A percentile compares a stretch with the other conserved stretches of the same genome.
Evolutionary conservation across 148 eudicot genomes (phyloP).

Genomic region (Pharnaceum exiguum): DNA sequence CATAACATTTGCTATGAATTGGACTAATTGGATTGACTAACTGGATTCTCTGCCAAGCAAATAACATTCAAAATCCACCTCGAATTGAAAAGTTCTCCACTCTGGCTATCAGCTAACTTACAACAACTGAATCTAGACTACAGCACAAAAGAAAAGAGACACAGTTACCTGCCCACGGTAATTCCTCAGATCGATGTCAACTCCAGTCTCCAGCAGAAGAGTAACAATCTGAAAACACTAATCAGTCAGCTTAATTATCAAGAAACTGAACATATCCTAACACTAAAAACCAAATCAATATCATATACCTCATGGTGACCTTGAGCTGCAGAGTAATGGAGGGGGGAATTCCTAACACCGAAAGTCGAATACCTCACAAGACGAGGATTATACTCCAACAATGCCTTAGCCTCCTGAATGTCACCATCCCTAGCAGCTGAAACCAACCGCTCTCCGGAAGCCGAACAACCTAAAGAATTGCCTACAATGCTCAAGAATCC

Average conservation of each 20-base stretch:
- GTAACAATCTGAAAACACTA: slow-evolving; percentile 57
- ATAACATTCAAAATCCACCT: too few species aligned
- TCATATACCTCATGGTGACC: slow-evolving; percentile 93
- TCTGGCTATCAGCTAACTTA: too few species aligned
- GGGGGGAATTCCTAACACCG: slow-evolving; percentile 88
- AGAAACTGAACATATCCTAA: neutral
- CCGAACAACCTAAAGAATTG: slow-evolving; percentile 96
- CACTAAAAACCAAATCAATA: neutral
- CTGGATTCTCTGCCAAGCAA: too few species aligned
- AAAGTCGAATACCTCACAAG: slow-evolving; percentile 78
- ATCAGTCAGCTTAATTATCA: slow-evolving; percentile 17
- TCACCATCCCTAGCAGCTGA: slow-evolving; percentile 98
- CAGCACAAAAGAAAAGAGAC: neutral
- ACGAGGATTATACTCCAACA: slow-evolving; percentile 83
- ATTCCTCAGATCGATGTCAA: slow-evolving; percentile 85
- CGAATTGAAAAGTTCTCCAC: too few species aligned
- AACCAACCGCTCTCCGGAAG: slow-evolving; percentile 84
- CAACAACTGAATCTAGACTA: neutral
- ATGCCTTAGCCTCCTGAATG: slow-evolving; percentile 90
- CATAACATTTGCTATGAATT: neutral
- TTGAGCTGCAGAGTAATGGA: slow-evolving; percentile 95
- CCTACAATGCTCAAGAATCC: slow-evolving; percentile 68
- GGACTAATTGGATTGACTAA: too few species aligned
- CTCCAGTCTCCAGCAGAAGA: slow-evolving; percentile 83
- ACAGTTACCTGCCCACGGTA: slow-evolving; percentile 87